Evolutionary conservation across 768 basidiomycete species (phyloP).

Genomic region (Polyporus arcularius): DNA sequence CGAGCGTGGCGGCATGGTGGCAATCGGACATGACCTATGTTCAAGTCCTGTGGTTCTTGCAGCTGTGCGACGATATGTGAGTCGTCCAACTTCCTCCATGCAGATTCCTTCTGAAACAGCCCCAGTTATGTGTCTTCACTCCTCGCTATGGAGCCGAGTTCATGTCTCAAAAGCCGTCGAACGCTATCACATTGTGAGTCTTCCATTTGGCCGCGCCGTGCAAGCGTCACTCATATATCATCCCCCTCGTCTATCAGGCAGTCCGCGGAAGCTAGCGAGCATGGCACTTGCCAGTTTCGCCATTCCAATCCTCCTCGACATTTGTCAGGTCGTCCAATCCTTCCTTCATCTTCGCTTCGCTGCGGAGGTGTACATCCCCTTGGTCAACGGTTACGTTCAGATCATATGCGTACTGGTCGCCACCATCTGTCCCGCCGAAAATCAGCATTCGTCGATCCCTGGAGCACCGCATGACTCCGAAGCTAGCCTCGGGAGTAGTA

Average conservation of each 20-base stretch:
- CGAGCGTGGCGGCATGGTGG: too few relatives aligned
- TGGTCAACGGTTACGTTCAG: neutral
- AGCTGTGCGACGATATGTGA: constrained; percentile 36
- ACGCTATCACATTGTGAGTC: too few relatives aligned
- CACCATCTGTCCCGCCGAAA: neutral
- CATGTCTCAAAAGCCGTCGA: too few relatives aligned
- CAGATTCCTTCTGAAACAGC: neutral
- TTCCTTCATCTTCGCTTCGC: neutral
- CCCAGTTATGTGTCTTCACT: constrained; percentile 24
- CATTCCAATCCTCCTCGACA: constrained; percentile 36
- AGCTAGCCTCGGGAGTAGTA: too few relatives aligned
- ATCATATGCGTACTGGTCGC: neutral
- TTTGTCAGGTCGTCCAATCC: constrained; percentile 31
- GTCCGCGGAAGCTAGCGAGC: too few relatives aligned
- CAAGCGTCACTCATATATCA: too few relatives aligned
- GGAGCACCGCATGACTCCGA: neutral
- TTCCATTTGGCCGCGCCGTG: too few relatives aligned
- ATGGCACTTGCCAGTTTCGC: constrained; percentile 33
- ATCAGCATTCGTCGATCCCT: too few relatives aligned
- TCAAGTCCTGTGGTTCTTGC: constrained; percentile 32
- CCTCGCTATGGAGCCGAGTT: constrained; percentile 27
- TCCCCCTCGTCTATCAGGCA: too few relatives aligned
- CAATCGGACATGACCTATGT: neutral
- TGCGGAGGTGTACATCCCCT: neutral
- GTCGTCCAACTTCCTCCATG: constrained; percentile 14